A percentile compares a stretch with the other conserved stretches of the same genome.
phyloP scores from a whole-genome alignment of 2,329 filamentous ascomycete genomes.

The Trichoderma atroviride region DNA sequence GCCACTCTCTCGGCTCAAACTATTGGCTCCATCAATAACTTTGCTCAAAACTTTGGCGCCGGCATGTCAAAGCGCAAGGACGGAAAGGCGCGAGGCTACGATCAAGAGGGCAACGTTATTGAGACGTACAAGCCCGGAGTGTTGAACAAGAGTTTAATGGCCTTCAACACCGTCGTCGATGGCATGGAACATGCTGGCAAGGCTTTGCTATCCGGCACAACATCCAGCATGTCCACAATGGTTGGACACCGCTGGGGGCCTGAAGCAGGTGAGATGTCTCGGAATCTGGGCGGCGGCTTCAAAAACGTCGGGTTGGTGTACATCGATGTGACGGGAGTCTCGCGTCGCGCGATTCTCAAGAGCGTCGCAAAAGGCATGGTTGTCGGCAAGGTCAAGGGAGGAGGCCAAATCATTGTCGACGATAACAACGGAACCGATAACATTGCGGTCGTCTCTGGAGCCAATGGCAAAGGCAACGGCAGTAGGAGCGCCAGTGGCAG shows the following conservation, averaged over 20 bases:
- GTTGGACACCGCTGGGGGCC: conserved; percentile 87
- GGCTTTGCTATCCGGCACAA: conserved; percentile 72
- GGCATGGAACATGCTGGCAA: conserved; percentile 87
- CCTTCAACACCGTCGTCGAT: conserved; percentile 91
- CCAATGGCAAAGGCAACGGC: conserved; percentile 29
- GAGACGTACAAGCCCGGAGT: conserved; percentile 82
- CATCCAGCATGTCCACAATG: conserved; percentile 79
- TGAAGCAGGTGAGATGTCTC: conserved; percentile 79
- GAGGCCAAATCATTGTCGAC: conserved; percentile 72
- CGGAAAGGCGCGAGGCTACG: conserved; percentile 61
- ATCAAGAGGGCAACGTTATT: conserved; percentile 68
- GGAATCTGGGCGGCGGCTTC: conserved; percentile 77
- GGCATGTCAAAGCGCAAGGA: conserved; percentile 59
- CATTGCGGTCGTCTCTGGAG: conserved; percentile 30
- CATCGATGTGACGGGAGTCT: conserved; percentile 93
- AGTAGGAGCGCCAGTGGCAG: conserved; percentile 27
- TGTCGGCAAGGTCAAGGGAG: conserved; percentile 74
- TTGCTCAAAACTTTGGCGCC: conserved; percentile 90
- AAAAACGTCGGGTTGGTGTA: conserved; percentile 98
- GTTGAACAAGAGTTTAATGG: conserved; percentile 94
- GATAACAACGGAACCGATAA: conserved; percentile 45
- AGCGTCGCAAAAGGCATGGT: conserved; percentile 97
- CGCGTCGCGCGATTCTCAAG: conserved; percentile 85
- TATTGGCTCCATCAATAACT: conserved; percentile 77
- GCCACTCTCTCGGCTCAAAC: conserved; percentile 83